Evolutionary conservation across 179 eudicot species (phyloP), one percentile per base, ranked within the genome.

Genomic region (Beta lomatogona): DNA sequence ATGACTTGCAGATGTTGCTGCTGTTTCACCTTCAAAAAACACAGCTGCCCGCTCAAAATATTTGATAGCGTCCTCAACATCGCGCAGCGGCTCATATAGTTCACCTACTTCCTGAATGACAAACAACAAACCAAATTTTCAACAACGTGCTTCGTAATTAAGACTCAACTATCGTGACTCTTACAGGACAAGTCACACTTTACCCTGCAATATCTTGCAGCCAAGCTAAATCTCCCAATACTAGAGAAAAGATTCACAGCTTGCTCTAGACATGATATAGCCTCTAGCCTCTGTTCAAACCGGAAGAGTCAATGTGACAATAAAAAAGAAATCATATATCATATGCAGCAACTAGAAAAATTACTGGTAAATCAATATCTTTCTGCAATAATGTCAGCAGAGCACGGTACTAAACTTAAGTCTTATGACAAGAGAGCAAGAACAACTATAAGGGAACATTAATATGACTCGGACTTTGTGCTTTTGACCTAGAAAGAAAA

Each of bases 191-290:
- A 53, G 22, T 28, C 22, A 55, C 72, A 80, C 54, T 53, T 72
- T 81, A 90, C 91, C 90, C 88, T 88, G 80, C 83, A 85, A 66
- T 84, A 83, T 80, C 81, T 78, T n/a, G 89, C 90, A 67, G 87
- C 85, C 86, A 88, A 81, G 83, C 75, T 75, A 45, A 81, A 79
- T 64, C 84, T 84, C 58, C 84, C 85, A 6, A 75, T 78, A 25
- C 76, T 82, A 73, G 87, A 81, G 53, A 87, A 87, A 15, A 83
- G 77, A 77, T 82, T 83, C 5, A 87, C 83, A 9, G 89, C 91
- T 81, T 81, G 86, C 69, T 87, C 85, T 44, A 87, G 70, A 82
- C 87, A 83, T 41, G 88, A 82, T 82, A 88, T 83, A 15, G 92
- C 88, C 82, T 87, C 92, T 86, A 85, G 28, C 28, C 28, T 25